Evolutionary conservation across 345 rosid genomes (phyloP).

Genomic region (Arabis alpina): DNA sequence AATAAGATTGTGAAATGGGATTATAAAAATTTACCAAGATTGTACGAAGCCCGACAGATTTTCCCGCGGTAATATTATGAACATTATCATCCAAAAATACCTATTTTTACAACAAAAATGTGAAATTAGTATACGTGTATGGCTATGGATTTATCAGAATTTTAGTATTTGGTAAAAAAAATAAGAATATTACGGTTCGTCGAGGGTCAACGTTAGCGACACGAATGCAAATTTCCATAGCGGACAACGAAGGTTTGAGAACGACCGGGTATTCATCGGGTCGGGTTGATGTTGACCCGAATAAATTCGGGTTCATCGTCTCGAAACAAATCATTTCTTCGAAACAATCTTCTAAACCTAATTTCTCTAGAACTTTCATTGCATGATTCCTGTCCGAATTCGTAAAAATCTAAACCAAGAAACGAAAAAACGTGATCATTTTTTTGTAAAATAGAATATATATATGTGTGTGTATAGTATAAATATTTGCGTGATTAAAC

Average conservation of each 20-base stretch:
- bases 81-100: conserved; percentile 80
- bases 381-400: conserved; percentile 92
- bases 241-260: conserved; percentile 77
- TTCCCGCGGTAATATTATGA: conserved; percentile 73
- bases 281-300: conserved; percentile 50
- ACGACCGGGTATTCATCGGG: conserved; percentile 78
- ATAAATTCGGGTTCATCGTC: conserved; percentile 82
- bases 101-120: conserved; percentile 40
- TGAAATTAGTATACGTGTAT: not conserved
- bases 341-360: conserved; percentile 79
- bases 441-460: too few relatives aligned
- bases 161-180: too few relatives aligned
- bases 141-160: not conserved
- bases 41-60: conserved; percentile 70
- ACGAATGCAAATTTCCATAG: conserved; percentile 72
- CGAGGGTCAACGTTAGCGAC: conserved; percentile 66
- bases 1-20: not conserved
- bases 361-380: conserved; percentile 50
- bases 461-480: too few relatives aligned
- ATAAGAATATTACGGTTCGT: conserved; percentile 54
- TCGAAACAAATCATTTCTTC: conserved; percentile 86
- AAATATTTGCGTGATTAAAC: conserved; percentile 22
- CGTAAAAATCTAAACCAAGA: conserved; percentile 66
- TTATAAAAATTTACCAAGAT: conserved; percentile 54
- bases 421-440: not conserved